Conservation (phyloP, 2,329 filamentous ascomycete genomes). For the Teratosphaeria viscida region DNA sequence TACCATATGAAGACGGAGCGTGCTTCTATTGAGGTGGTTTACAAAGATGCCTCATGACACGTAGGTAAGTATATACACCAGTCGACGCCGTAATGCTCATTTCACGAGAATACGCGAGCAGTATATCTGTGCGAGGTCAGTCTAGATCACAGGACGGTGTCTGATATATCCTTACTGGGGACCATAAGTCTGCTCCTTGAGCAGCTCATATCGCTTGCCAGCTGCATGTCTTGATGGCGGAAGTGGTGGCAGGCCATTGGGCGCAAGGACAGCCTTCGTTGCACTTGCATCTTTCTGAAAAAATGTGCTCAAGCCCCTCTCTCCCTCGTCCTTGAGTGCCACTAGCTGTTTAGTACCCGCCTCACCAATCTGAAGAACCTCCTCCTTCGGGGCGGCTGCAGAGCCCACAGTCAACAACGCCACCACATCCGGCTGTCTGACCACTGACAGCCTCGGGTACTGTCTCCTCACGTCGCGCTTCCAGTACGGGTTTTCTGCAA, state of each 20-base stretch:
- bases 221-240: constrained; percentile 59
- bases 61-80: background rate
- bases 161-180: constrained; percentile 24
- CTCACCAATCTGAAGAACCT: constrained; percentile 62
- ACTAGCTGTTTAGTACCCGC: constrained; percentile 66
- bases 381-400: constrained; percentile 67
- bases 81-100: background rate
- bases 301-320: constrained; percentile 60
- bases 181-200: constrained; percentile 61
- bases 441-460: constrained; percentile 70
- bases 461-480: constrained; percentile 78
- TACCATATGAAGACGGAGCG: background rate
- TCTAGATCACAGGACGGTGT: background rate
- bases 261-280: constrained; percentile 53
- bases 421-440: constrained; percentile 77
- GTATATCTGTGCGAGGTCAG: constrained; percentile 1
- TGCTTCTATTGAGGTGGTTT: background rate
- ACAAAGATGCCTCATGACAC: constrained; percentile 7
- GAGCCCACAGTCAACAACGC: constrained; percentile 78
- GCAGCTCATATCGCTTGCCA: constrained; percentile 60
- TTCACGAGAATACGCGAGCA: background rate
- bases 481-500: constrained; percentile 92
- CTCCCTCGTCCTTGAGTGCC: constrained; percentile 62
- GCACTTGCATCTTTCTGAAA: constrained; percentile 55
- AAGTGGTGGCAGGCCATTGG: constrained; percentile 74